A percentile compares a stretch with the other conserved stretches of the same genome.
phyloP scores from a whole-genome alignment of 1,284 basidiomycete genomes.

The Takashimella koratensis region DNA sequence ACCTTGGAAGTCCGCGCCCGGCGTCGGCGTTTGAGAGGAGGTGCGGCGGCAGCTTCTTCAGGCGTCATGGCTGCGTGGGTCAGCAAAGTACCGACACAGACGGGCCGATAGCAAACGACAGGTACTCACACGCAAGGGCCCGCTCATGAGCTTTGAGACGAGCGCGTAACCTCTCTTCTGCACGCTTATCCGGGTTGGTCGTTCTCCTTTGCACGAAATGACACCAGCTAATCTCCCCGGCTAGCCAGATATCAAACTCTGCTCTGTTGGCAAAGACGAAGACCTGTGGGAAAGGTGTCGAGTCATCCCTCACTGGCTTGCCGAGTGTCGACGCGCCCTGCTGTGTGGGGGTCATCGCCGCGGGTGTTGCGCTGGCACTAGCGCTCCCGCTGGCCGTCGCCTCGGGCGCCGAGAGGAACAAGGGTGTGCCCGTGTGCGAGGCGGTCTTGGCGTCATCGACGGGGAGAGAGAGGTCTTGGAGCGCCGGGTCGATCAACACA shows the following conservation, averaged over 20 bases:
- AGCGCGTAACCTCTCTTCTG: slow-evolving; percentile 41
- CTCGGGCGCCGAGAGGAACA: neutral
- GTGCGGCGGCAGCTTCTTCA: slow-evolving; percentile 32
- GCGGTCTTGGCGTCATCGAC: neutral
- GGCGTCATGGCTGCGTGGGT: slow-evolving; percentile 32
- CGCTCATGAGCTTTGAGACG: slow-evolving; percentile 37
- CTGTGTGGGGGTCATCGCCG: slow-evolving; percentile 18
- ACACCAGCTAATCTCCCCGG: slow-evolving; percentile 44
- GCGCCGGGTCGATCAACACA: neutral
- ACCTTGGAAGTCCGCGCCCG: slow-evolving; percentile 35
- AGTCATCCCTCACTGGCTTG: slow-evolving; percentile 24
- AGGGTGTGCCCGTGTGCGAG: slow-evolving; percentile 5
- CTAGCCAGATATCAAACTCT: slow-evolving; percentile 40
- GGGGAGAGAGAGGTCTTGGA: neutral
- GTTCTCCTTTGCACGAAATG: slow-evolving; percentile 46
- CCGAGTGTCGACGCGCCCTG: too few relatives aligned
- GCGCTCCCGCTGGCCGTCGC: neutral
- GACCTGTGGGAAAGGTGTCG: slow-evolving; percentile 33
- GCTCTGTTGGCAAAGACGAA: slow-evolving; percentile 24
- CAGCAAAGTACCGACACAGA: too few relatives aligned
- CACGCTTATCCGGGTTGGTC: slow-evolving; percentile 43
- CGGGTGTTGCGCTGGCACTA: slow-evolving; percentile 8
- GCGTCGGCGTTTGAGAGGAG: slow-evolving; percentile 39
- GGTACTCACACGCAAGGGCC: slow-evolving; percentile 28
- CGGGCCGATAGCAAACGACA: neutral